These are phyloP conservation scores for Eucalyptus cloeziana DNA, from an alignment of 345 rosid genomes.

Conservation along the genomic window DNA sequence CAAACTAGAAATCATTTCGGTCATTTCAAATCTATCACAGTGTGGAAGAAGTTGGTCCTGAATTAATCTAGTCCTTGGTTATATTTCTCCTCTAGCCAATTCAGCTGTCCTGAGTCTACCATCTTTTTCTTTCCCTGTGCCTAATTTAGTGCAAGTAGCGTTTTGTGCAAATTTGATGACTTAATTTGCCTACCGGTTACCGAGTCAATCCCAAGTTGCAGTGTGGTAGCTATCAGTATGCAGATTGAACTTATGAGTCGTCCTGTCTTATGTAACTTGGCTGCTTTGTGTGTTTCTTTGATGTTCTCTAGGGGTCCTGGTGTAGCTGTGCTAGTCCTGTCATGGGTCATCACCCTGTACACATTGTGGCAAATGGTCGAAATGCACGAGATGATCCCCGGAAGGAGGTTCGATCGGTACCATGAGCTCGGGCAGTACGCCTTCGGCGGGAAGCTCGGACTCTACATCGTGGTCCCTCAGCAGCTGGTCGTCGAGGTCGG, in stretches of 20 bases:
- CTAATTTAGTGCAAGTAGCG: not conserved
- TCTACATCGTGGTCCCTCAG: constrained; percentile 71
- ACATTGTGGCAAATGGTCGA: constrained; percentile 89
- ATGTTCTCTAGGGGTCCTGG: constrained; percentile 42
- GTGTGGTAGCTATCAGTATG: not conserved
- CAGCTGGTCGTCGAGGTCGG: constrained; percentile 61
- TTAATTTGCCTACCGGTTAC: not conserved
- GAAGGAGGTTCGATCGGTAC: constrained; percentile 60
- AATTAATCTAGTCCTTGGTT: not conserved
- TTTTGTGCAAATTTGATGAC: not conserved
- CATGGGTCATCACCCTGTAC: constrained; percentile 40
- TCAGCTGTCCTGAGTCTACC: not conserved
- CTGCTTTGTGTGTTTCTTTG: not conserved
- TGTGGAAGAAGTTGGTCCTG: not conserved
- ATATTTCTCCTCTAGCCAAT: not conserved
- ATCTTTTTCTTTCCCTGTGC: not conserved
- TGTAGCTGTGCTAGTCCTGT: constrained; percentile 23
- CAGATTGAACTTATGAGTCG: not conserved
- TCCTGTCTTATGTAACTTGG: not conserved
- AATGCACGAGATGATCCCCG: constrained; percentile 83
- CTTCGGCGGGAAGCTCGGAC: constrained; percentile 72
- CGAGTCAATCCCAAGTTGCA: not conserved
- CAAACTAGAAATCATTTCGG: too few relatives aligned
- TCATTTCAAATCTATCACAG: not conserved
- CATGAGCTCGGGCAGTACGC: constrained; percentile 76